Evolutionary conservation across 345 rosid species (phyloP).

Genomic region (Lepidium sativum): DNA sequence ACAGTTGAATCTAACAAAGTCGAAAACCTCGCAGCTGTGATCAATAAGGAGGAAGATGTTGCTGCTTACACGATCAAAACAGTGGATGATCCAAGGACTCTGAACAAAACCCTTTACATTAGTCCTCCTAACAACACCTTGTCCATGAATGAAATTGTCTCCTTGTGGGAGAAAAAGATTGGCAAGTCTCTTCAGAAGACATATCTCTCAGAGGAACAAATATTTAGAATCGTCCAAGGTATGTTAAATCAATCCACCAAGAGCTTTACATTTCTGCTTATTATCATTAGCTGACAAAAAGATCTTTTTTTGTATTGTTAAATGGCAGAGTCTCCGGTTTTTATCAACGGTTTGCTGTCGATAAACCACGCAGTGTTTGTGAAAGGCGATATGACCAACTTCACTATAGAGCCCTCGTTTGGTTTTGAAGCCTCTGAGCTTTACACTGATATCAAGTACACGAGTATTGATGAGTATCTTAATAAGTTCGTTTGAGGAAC

Average conservation of each 20-base stretch:
- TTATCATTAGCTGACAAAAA: neutral
- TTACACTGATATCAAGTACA: too few relatives aligned
- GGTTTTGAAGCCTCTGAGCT: too few relatives aligned
- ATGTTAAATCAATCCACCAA: neutral
- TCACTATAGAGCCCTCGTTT: too few relatives aligned
- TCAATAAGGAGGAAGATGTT: conserved; percentile 45
- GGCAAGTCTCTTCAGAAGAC: conserved; percentile 41
- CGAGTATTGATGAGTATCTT: conserved; percentile 65
- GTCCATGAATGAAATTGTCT: conserved; percentile 46
- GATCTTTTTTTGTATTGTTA: neutral
- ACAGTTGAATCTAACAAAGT: too few relatives aligned
- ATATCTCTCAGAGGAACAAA: conserved; percentile 36
- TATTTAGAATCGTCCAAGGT: conserved; percentile 45
- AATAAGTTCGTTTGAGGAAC: conserved; percentile 36
- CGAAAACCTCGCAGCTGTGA: neutral
- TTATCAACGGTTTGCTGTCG: conserved; percentile 35
- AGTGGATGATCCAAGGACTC: conserved; percentile 46
- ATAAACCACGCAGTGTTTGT: conserved; percentile 55
- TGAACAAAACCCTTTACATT: conserved; percentile 45
- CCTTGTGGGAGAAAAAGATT: conserved; percentile 51
- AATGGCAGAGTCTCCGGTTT: conserved; percentile 46
- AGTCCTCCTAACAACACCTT: conserved; percentile 39
- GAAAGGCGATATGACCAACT: conserved; percentile 70
- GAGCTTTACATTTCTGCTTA: too few relatives aligned
- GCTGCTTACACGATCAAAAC: conserved; percentile 40